Conservation (phyloP, 2,329 filamentous ascomycete species). For the Scorias spongiosa region DNA sequence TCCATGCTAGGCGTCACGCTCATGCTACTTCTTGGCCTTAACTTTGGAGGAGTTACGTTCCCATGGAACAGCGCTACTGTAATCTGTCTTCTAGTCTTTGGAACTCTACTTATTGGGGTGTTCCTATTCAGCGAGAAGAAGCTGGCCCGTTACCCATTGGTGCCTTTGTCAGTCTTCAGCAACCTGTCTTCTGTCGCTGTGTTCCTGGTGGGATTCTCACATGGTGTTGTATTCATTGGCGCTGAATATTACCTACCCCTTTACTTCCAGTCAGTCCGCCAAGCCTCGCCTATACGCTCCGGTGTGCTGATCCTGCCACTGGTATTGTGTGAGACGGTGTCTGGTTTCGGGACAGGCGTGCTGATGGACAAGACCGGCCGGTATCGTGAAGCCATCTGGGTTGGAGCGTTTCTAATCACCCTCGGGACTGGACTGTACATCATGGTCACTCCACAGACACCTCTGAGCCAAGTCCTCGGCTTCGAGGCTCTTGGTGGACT, state of each 20-base stretch:
- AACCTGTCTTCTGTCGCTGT: constrained; percentile 41
- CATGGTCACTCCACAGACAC: constrained; percentile 21
- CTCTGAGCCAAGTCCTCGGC: constrained; percentile 28
- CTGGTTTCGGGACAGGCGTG: constrained; percentile 32
- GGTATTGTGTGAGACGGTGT: constrained; percentile 29
- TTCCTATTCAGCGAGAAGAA: constrained; percentile 49
- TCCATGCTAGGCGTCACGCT: constrained; percentile 36
- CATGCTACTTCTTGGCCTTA: constrained; percentile 37
- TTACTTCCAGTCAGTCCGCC: constrained; percentile 55
- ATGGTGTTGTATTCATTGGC: constrained; percentile 44
- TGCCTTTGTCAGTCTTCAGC: constrained; percentile 48
- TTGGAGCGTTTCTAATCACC: constrained; percentile 27
- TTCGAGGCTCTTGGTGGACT: constrained; percentile 36
- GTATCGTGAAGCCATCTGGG: constrained; percentile 32
- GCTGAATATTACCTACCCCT: constrained; percentile 57
- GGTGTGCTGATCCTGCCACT: constrained; percentile 48
- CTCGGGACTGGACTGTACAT: constrained; percentile 36
- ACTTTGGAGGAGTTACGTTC: constrained; percentile 38
- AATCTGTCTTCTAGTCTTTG: constrained; percentile 39
- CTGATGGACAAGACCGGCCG: constrained; percentile 35
- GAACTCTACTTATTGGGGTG: constrained; percentile 30
- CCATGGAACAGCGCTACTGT: constrained; percentile 41
- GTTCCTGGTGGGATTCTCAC: constrained; percentile 34
- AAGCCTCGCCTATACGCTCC: constrained; percentile 44
- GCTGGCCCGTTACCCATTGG: constrained; percentile 50